Base-by-base conservation (phyloP, 2,329 filamentous ascomycete species). In the Iodosphaeria phyllophila region DNA sequence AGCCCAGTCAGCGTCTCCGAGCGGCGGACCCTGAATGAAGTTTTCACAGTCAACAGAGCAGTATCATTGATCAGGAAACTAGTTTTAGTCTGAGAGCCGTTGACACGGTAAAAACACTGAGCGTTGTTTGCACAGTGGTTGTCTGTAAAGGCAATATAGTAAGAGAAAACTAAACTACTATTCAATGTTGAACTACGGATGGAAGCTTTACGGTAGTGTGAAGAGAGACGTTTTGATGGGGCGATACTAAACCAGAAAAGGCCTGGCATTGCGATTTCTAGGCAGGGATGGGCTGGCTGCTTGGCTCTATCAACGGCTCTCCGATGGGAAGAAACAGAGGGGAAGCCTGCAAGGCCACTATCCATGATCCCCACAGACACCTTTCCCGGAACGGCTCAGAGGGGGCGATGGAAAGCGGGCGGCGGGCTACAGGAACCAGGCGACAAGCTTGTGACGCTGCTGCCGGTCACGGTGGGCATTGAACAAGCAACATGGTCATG, bases 221-320 rank as follows among this genome's bases (percentile, higher is more conserved):
- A 43, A 40, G 40, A 41, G 40, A 38, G 35, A 40, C n/a, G 42
- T 43, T 43, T 42, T 39, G 39, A 47, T 41, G 42, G 40, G 36
- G 32, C 33, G 33, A 34, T 32, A 40, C 50, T 52, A 52, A 43
- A 39, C 47, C 46, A 35, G 37, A 52, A 49, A 38, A 36, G 43
- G 47, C 35, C 38, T 40, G 37, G 38, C 39, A 37, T 48, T 44
- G 48, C 44, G 46, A 51, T 35, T 42, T 13, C 19, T 13, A 13
- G 19, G n/a, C 19, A 20, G 19, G n/a, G n/a, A 13, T n/a, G n/a
- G 19, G 19, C 19, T 5, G 19, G n/a, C n/a, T n/a, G n/a, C n/a
- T n/a, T 20, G n/a, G 5, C 7, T 20, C n/a, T 20, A 20, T 20
- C 19, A n/a, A n/a, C n/a, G n/a, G n/a, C n/a, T n/a, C n/a, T n/a